Conservation (phyloP, 163 green algal genomes). For the Scenedesmus sp. region DNA sequence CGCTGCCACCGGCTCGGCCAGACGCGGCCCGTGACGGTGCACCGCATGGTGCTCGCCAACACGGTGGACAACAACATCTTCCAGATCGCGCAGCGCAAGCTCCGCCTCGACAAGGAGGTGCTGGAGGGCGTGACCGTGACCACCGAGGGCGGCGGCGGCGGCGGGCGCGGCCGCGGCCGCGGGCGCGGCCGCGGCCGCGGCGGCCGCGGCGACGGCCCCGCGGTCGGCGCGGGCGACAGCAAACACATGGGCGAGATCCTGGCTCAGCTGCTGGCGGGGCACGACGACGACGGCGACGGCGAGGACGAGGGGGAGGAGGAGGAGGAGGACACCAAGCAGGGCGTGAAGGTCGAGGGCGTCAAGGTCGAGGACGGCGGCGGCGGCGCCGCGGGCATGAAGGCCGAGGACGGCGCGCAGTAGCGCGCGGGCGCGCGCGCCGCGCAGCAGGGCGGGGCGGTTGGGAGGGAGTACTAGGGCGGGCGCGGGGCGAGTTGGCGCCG, state of each 20-base stretch:
- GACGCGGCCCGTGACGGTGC: constrained; percentile 86
- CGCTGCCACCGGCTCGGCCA: constrained; percentile 90
- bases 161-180: constrained; percentile 22
- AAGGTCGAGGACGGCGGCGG: too few relatives aligned
- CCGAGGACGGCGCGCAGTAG: too few relatives aligned
- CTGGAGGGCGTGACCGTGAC: constrained; percentile 59
- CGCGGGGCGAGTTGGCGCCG: too few relatives aligned
- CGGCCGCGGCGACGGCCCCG: constrained; percentile 33
- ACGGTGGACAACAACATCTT: constrained; percentile 92
- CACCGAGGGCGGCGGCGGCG: constrained; percentile 11
- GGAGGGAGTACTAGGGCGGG: too few relatives aligned
- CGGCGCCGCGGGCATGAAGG: too few relatives aligned
- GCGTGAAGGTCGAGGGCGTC: too few relatives aligned
- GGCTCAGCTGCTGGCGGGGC: constrained; percentile 48
- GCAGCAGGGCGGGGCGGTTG: too few relatives aligned
- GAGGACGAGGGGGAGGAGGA: constrained; percentile 71
- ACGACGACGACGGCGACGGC: constrained; percentile 53
- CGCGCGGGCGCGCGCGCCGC: too few relatives aligned
- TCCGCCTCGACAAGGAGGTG: constrained; percentile 70
- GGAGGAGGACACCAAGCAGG: background rate
- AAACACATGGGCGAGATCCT: constrained; percentile 70
- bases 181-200: constrained; percentile 25
- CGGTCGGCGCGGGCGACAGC: constrained; percentile 23
- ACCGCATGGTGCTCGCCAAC: constrained; percentile 80
- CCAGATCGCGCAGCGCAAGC: constrained; percentile 78